Conservation (phyloP, 495 filamentous ascomycete species). For the Penicillium subrubescens region DNA sequence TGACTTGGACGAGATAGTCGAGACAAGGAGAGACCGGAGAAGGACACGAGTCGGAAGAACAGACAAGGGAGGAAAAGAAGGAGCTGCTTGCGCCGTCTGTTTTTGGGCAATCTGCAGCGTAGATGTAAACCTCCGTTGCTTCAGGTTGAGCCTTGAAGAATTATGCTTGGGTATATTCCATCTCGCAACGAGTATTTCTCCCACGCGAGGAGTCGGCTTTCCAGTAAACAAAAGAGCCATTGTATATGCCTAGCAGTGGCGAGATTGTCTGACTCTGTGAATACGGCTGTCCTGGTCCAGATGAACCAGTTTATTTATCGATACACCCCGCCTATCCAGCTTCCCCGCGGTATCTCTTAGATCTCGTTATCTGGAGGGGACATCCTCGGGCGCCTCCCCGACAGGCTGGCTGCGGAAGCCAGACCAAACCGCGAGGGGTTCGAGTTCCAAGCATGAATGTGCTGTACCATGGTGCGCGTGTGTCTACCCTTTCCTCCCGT, state of each 20-base stretch:
- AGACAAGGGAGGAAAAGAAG: constrained; percentile 55
- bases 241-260: background rate
- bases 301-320: constrained; percentile 17
- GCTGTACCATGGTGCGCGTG: background rate
- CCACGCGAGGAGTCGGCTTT: constrained; percentile 14
- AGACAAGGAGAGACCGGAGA: constrained; percentile 74
- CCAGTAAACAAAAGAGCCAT: constrained; percentile 20
- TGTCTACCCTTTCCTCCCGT: background rate
- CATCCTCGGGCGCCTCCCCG: constrained; percentile 12
- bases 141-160: background rate
- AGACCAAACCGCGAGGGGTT: background rate
- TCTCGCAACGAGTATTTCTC: constrained; percentile 13
- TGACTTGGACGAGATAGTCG: constrained; percentile 73
- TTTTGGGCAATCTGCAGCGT: constrained; percentile 11
- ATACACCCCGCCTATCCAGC: constrained; percentile 15
- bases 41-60: constrained; percentile 68
- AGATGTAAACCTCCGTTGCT: constrained; percentile 12
- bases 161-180: constrained; percentile 2
- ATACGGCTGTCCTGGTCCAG: background rate
- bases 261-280: background rate
- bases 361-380: constrained; percentile 9
- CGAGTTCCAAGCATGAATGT: background rate
- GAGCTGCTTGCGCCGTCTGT: background rate
- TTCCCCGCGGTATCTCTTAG: constrained; percentile 11
- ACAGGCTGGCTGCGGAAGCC: constrained; percentile 2